These are phyloP conservation scores for Babjeviella inositovora DNA, from an alignment of 805 yeast genomes.

Conservation along the genomic window DNA sequence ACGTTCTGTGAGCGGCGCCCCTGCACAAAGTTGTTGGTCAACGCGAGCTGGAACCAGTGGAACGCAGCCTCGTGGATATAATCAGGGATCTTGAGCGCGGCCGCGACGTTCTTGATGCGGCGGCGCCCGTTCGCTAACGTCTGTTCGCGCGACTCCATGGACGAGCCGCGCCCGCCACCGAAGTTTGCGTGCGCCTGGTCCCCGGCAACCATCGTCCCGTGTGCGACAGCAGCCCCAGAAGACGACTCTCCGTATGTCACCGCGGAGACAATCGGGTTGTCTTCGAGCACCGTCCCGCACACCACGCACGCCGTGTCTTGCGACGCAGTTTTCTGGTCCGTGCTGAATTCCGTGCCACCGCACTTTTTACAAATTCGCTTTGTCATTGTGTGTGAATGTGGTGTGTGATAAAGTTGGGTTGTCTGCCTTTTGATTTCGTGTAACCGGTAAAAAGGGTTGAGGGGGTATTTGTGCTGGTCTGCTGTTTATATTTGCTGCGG, in stretches of 20 bases:
- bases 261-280: conserved; percentile 89
- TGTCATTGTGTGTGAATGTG: too few species aligned
- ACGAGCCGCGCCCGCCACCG: conserved; percentile 49
- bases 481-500: too few species aligned
- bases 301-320: conserved; percentile 65
- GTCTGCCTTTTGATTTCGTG: too few species aligned
- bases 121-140: conserved; percentile 75
- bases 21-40: conserved; percentile 81
- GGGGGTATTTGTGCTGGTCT: too few species aligned
- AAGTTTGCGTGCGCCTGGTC: conserved; percentile 68
- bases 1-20: conserved; percentile 96
- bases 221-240: conserved; percentile 89
- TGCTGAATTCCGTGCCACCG: conserved; percentile 33
- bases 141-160: conserved; percentile 79
- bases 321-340: conserved; percentile 41
- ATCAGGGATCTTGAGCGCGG: conserved; percentile 66
- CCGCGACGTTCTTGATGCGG: conserved; percentile 67
- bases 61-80: conserved; percentile 75
- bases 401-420: too few species aligned
- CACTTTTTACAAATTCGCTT: conserved; percentile 36
- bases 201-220: conserved; percentile 84
- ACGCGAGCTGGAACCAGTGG: conserved; percentile 80
- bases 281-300: conserved; percentile 85
- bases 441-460: too few species aligned
- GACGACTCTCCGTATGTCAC: conserved; percentile 88